phyloP scores from a whole-genome alignment of 306 rosid genomes.

The Cyamopsis tetragonoloba region DNA sequence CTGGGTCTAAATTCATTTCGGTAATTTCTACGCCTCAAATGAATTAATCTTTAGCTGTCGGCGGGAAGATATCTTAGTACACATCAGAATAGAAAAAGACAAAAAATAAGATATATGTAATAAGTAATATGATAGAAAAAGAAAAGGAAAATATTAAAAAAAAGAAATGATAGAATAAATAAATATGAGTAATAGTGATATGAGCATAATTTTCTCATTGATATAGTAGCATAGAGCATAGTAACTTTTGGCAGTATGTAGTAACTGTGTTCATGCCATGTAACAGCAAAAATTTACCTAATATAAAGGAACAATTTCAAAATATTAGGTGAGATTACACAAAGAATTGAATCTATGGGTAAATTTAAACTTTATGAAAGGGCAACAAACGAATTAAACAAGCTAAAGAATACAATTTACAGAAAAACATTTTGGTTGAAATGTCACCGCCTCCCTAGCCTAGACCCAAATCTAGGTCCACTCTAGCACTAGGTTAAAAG shows the following conservation, averaged over 20 bases:
- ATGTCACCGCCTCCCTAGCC: constrained; percentile 5
- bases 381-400: neutral
- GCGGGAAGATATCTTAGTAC: no score
- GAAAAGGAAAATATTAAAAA: no score
- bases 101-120: no score
- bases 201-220: no score
- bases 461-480: neutral
- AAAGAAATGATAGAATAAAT: no score
- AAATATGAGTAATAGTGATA: no score
- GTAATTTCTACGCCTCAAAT: no score
- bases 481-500: neutral
- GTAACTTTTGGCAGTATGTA: constrained; percentile 5
- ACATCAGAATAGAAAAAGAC: no score
- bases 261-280: constrained; percentile 9
- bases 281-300: constrained; percentile 12
- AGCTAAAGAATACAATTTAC: neutral
- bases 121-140: no score
- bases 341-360: neutral
- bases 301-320: constrained; percentile 7
- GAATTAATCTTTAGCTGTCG: no score
- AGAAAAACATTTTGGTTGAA: neutral
- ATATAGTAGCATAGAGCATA: neutral
- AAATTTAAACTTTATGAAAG: neutral
- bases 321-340: constrained; percentile 26
- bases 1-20: no score